Conservation (phyloP, 139 green algal genomes). For the Coelastrella sp. region DNA sequence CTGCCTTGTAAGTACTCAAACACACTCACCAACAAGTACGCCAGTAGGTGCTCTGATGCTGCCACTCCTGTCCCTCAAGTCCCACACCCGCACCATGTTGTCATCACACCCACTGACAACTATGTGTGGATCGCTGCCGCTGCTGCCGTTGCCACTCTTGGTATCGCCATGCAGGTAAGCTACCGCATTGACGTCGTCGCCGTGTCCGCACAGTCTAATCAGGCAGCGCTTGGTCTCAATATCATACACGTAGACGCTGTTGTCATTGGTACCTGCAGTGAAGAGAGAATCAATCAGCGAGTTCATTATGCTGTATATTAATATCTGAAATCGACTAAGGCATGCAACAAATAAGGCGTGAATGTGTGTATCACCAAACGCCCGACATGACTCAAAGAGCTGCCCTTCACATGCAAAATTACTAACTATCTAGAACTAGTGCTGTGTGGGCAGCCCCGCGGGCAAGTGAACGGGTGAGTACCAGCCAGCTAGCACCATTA, state of each 20-base stretch:
- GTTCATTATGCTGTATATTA: too few relatives aligned
- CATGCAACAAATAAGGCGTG: too few relatives aligned
- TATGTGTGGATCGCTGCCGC: slow-evolving; percentile 3
- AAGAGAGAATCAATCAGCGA: background rate
- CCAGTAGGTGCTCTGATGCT: background rate
- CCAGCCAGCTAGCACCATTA: too few relatives aligned
- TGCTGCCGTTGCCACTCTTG: background rate
- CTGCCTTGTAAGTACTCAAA: too few relatives aligned
- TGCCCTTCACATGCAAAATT: too few relatives aligned
- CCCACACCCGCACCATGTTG: slow-evolving; percentile 37
- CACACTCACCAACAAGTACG: slow-evolving; percentile 19
- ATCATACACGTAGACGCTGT: slow-evolving; percentile 86
- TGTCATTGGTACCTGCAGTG: slow-evolving; percentile 80
- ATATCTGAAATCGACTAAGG: too few relatives aligned
- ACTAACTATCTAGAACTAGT: too few relatives aligned
- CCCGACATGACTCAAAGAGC: too few relatives aligned
- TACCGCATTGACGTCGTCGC: slow-evolving; percentile 97
- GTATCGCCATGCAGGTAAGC: slow-evolving; percentile 68
- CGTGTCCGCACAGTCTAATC: slow-evolving; percentile 59
- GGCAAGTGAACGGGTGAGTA: too few relatives aligned
- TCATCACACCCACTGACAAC: slow-evolving; percentile 33
- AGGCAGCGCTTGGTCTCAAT: slow-evolving; percentile 66
- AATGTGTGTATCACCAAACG: too few relatives aligned
- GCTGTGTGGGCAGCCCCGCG: too few relatives aligned
- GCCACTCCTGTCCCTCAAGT: slow-evolving; percentile 2